Base-by-base conservation (phyloP, 2,329 filamentous ascomycete species). In the Penicillium sp. region DNA sequence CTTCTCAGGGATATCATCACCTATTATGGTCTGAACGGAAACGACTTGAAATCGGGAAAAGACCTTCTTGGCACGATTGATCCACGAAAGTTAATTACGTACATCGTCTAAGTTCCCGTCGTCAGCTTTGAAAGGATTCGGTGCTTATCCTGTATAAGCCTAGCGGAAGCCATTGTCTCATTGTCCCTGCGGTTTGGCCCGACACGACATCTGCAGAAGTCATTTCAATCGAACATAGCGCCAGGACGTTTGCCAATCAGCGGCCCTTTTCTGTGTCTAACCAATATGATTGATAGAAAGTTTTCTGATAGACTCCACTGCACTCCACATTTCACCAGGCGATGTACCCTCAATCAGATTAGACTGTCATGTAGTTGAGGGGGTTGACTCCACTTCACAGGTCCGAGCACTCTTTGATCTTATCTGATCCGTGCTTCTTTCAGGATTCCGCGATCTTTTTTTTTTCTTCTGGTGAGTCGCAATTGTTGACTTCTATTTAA, bases 391-490 rank as follows among this genome's bases (percentile, higher is more conserved):
- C 47, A 44, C 47, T 44, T n/a, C 23, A 11, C 14, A 36, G 11
- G 44, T 47, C 34, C 46, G 46, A 40, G 32, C 46, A 19, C 23
- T 32, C 29, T 47, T 35, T 52, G 50, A 52, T 52, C 50, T 52
- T 52, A 52, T 52, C 50, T 52, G 50, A 52, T 52, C 43, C 35
- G 36, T n/a, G 23, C 32, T 47, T 36, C 19, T 30, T 35, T 27
- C 26, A 18, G 23, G 11, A 27, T 48, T n/a, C 13, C 23, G 3
- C 23, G 23, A 3, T 19, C 19, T 10, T 40, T n/a, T 18, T 29
- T 3, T 10, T 39, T 2, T 27, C 2, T 26, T 18, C 41, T 3
- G 6, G 10, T 2, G 10, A 13, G 11, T 34, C 13, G 6, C 27
- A 4, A 18, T 19, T 29, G 2, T 8, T 14, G 3, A 7, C 7